Base-by-base conservation (phyloP, 441 rosid species). In the Croton laevigatus region DNA sequence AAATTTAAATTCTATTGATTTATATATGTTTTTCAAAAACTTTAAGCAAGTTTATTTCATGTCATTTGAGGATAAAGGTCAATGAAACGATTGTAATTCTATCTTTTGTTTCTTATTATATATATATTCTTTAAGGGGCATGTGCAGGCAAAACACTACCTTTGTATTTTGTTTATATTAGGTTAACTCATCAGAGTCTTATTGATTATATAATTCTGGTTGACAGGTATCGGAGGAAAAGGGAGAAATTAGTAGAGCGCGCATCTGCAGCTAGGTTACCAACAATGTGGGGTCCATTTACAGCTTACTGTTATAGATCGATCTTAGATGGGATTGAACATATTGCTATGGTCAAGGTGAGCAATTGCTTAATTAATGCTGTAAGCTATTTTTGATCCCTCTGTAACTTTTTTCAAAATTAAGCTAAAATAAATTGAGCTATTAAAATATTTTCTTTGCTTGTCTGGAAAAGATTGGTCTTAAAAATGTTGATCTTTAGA, bases 281-380 rank as follows among this genome's bases (percentile, higher is more conserved):
- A 0, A 91, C 98, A 59, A 84, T 83, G 90, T 91, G 97, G 96
- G 97, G 96, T 20, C 91, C 91, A 65, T 94, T 94, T 78, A 88
- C 79, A 32, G 95, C 97, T 49, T 85, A 91, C 73, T 93, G 98
- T 75, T 93, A 87, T 68, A 84, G 73, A 74, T 93, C 97, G 8
- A 73, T 83, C 59, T 34, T 93, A 66, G 98, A 93, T 72, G 94
- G 94, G 59, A 91, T 89, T 58, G 94, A 93, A 80, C 98, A 93
- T 83, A 88, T 93, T 72, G 98, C 96, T 19, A 91, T 93, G 98
- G 98, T 91, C 70, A 91, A 91, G 94, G 97, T 93, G 68, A 84
- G 88, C 44, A 70, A 13, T 75, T 40, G 4, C 13, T 38, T n/a
- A 49, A 63, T 52, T 48, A 20, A 20, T 53, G 27, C 12, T 46